Evolutionary conservation across 1,284 basidiomycete species (phyloP).

Genomic region (Ceraceosorus guamensis): DNA sequence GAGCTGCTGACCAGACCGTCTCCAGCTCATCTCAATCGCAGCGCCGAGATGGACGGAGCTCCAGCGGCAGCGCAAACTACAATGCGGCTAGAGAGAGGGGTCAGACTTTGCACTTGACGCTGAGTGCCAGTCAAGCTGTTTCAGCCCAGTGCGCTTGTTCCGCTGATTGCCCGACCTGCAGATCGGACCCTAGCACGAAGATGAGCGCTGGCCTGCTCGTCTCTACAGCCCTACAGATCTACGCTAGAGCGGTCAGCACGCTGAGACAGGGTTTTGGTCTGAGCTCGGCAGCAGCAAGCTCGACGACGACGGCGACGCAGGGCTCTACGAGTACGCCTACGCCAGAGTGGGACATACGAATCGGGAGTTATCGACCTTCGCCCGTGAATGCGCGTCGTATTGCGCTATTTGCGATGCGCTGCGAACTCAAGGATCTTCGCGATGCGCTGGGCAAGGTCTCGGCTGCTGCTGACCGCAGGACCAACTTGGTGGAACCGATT

Average conservation of each 20-base stretch:
- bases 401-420: constrained; percentile 45
- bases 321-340: background rate
- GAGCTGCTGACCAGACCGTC: constrained; percentile 6
- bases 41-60: background rate
- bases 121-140: constrained; percentile 40
- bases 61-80: no score
- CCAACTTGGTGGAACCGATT: background rate
- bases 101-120: constrained; percentile 34
- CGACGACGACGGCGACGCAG: background rate
- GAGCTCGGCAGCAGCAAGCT: background rate
- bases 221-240: constrained; percentile 45
- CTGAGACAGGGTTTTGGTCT: constrained; percentile 33
- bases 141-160: constrained; percentile 41
- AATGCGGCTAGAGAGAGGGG: background rate
- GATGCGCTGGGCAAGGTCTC: constrained; percentile 37
- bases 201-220: constrained; percentile 37
- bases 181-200: constrained; percentile 31
- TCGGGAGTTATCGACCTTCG: constrained; percentile 36
- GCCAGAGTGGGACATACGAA: constrained; percentile 35
- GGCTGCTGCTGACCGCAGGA: constrained; percentile 2
- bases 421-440: constrained; percentile 40
- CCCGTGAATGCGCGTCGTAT: constrained; percentile 39
- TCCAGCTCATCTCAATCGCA: background rate
- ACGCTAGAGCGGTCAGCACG: constrained; percentile 39
- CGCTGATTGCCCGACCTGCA: constrained; percentile 44